A percentile compares a stretch with the other conserved stretches of the same genome.
Conservation (phyloP, 768 basidiomycete species). For the Russula olivacea region DNA sequence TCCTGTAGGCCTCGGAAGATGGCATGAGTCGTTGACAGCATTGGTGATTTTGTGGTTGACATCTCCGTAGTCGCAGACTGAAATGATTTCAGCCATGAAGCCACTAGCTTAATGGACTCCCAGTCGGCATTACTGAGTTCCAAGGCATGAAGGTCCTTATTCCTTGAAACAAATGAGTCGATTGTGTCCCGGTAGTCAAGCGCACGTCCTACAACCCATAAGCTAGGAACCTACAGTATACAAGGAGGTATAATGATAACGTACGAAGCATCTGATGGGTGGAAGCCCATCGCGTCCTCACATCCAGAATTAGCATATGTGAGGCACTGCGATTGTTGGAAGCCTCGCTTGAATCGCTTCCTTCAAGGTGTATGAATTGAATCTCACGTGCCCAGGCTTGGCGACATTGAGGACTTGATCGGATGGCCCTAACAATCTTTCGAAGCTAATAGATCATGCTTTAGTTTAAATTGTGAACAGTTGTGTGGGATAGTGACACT, state of each 20-base stretch:
- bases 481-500: not conserved
- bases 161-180: not conserved
- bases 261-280: not conserved
- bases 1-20: constrained; percentile 1
- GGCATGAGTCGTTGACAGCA: not conserved
- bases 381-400: not conserved
- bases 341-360: not conserved
- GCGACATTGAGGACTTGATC: not conserved
- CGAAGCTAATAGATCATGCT: too few relatives aligned
- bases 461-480: not conserved
- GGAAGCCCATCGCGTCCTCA: not conserved
- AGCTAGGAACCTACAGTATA: too few relatives aligned
- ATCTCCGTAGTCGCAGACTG: not conserved
- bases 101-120: not conserved
- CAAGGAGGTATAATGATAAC: too few relatives aligned
- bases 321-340: not conserved
- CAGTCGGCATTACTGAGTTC: not conserved
- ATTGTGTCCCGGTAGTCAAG: not conserved
- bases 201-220: not conserved
- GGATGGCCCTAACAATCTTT: not conserved
- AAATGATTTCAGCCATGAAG: not conserved
- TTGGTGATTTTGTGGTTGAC: not conserved
- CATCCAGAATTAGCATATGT: not conserved
- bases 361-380: not conserved
- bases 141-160: not conserved